A percentile compares a stretch with the other conserved stretches of the same genome.
phyloP scores from a whole-genome alignment of 768 basidiomycete species.

The Rhodotorula toruloides region DNA sequence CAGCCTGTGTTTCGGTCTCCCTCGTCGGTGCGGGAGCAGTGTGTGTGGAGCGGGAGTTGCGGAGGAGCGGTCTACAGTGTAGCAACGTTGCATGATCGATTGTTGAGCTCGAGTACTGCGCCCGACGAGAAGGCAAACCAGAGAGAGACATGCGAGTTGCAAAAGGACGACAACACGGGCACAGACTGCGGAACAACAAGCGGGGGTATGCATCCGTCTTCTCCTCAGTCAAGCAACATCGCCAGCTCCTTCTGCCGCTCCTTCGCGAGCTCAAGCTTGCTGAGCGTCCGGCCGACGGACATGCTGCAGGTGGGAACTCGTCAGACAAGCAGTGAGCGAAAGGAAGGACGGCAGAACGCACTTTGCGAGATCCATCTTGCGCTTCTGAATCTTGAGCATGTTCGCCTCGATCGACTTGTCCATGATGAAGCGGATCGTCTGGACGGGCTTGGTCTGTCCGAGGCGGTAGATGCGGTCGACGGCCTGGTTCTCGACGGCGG shows the following conservation, averaged over 20 bases:
- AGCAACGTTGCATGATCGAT: no score
- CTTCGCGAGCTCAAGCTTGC: constrained; percentile 78
- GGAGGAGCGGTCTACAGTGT: no score
- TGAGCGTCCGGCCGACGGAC: constrained; percentile 68
- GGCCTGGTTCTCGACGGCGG: constrained; percentile 64
- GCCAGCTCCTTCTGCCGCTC: constrained; percentile 79
- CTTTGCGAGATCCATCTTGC: constrained; percentile 86
- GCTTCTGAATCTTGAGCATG: constrained; percentile 84
- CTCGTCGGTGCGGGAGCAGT: no score
- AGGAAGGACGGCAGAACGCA: constrained; percentile 3
- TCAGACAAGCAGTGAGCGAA: not conserved
- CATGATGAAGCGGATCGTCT: constrained; percentile 87
- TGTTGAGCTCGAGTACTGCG: no score
- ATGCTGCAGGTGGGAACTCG: constrained; percentile 56
- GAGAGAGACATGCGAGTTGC: no score
- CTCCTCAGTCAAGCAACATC: constrained; percentile 12
- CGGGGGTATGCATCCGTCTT: not conserved
- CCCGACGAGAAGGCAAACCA: no score
- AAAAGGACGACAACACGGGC: no score
- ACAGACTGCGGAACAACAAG: no score
- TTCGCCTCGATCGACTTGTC: constrained; percentile 88
- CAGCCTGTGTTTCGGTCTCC: no score
- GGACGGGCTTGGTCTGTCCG: constrained; percentile 86
- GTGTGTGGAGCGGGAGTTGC: no score
- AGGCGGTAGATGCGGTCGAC: constrained; percentile 90